These are phyloP conservation scores for Calonectria henricotiae DNA, from an alignment of 2,329 filamentous ascomycete genomes.

Conservation along the genomic window DNA sequence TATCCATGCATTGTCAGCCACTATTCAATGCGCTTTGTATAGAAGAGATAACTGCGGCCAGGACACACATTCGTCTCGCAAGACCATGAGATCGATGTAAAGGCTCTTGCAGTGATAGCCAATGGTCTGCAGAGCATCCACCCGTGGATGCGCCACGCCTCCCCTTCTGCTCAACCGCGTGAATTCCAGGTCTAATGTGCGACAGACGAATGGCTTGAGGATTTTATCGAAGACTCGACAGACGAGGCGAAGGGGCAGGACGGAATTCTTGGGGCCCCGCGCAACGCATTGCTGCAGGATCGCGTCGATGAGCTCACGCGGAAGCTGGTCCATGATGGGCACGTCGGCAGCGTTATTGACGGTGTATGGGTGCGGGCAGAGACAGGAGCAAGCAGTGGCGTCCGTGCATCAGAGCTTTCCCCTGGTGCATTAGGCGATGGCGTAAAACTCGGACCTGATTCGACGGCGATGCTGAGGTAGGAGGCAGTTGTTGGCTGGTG, in stretches of 20 bases:
- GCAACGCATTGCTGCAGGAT: slow-evolving; percentile 64
- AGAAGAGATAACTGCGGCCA: not conserved
- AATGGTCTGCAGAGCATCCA: slow-evolving; percentile 64
- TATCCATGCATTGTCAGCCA: slow-evolving; percentile 50
- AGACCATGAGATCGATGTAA: slow-evolving; percentile 69
- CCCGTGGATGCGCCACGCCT: slow-evolving; percentile 55
- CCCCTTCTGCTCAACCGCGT: slow-evolving; percentile 63
- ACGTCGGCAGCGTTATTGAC: slow-evolving; percentile 23
- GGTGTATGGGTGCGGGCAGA: slow-evolving; percentile 28
- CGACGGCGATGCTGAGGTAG: not conserved
- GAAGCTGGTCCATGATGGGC: slow-evolving; percentile 64
- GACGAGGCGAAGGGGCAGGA: slow-evolving; percentile 66
- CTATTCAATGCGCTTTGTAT: not conserved
- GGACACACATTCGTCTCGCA: slow-evolving; percentile 67
- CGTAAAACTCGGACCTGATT: slow-evolving; percentile 9
- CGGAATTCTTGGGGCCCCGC: slow-evolving; percentile 63
- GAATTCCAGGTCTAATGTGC: slow-evolving; percentile 68
- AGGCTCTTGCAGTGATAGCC: slow-evolving; percentile 67
- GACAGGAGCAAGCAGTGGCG: slow-evolving; percentile 34
- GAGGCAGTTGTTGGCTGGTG: slow-evolving; percentile 12
- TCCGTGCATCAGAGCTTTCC: slow-evolving; percentile 36
- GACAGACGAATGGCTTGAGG: slow-evolving; percentile 64
- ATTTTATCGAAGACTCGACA: slow-evolving; percentile 67
- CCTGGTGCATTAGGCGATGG: slow-evolving; percentile 20
- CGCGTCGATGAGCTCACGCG: slow-evolving; percentile 65